Evolutionary conservation across 495 filamentous ascomycete genomes (phyloP).

Genomic region (Penicillium silybi): DNA sequence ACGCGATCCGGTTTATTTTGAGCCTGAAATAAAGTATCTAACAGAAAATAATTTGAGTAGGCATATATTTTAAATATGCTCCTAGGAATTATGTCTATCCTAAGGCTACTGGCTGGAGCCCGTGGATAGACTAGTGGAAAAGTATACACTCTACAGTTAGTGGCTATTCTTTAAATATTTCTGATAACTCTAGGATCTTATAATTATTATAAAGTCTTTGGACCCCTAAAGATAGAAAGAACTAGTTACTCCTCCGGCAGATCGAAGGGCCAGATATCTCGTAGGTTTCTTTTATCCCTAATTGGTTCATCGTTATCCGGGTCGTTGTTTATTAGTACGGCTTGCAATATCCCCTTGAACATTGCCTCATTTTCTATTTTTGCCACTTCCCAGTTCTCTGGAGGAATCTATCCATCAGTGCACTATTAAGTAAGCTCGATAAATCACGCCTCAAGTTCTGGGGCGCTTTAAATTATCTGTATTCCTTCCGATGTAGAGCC

Average conservation of each 20-base stretch:
- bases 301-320: slow-evolving; percentile 30
- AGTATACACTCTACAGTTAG: too few relatives aligned
- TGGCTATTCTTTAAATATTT: too few relatives aligned
- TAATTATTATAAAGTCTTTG: too few relatives aligned
- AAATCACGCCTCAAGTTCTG: slow-evolving; percentile 31
- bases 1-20: too few relatives aligned
- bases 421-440: slow-evolving; percentile 12
- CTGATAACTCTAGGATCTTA: too few relatives aligned
- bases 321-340: slow-evolving; percentile 26
- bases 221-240: too few relatives aligned
- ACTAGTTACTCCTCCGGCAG: slow-evolving; percentile 8
- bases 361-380: slow-evolving; percentile 29
- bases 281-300: slow-evolving; percentile 27
- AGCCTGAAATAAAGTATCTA: too few relatives aligned
- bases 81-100: too few relatives aligned
- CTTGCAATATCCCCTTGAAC: slow-evolving; percentile 31
- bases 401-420: slow-evolving; percentile 38
- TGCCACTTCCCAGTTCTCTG: slow-evolving; percentile 33
- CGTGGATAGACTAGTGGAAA: too few relatives aligned
- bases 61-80: too few relatives aligned
- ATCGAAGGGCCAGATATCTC: slow-evolving; percentile 39
- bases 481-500: slow-evolving; percentile 19
- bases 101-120: too few relatives aligned
- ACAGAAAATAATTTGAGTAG: too few relatives aligned
- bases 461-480: slow-evolving; percentile 30